These are phyloP conservation scores for Teunomyces cretensis DNA, from an alignment of 805 yeast genomes.

Conservation along the genomic window DNA sequence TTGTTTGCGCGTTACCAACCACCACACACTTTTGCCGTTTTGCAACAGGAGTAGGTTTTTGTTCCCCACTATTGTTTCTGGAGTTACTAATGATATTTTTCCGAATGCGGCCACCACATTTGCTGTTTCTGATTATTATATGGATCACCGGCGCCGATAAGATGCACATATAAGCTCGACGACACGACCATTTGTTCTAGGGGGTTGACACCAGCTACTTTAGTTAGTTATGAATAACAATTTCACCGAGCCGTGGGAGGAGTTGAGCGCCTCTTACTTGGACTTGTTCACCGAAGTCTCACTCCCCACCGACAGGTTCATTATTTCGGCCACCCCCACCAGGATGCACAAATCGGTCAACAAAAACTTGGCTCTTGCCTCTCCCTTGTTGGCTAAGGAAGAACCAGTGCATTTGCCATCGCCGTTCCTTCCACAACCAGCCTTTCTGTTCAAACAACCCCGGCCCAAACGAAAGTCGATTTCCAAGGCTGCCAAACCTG, in stretches of 20 bases:
- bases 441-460: not conserved
- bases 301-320: not conserved
- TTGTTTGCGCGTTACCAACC: not conserved
- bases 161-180: not conserved
- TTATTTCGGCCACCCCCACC: not conserved
- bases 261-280: constrained; percentile 1
- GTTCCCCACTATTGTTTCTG: constrained; percentile 2
- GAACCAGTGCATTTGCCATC: constrained; percentile 3
- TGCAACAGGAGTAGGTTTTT: not conserved
- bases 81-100: constrained; percentile 1
- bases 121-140: not conserved
- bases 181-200: not conserved
- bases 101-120: not conserved
- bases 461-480: constrained; percentile 3
- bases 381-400: constrained; percentile 21
- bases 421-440: too few relatives aligned
- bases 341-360: constrained; percentile 8
- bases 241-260: constrained; percentile 1
- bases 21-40: not conserved
- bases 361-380: constrained; percentile 18
- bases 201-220: not conserved
- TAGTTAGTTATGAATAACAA: not conserved
- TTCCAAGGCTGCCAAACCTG: not conserved
- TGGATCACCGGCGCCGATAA: not conserved
- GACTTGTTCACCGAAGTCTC: constrained; percentile 1